Conservation (phyloP, 1,284 basidiomycete species). For the Cutaneotrichosporon dermatis region DNA sequence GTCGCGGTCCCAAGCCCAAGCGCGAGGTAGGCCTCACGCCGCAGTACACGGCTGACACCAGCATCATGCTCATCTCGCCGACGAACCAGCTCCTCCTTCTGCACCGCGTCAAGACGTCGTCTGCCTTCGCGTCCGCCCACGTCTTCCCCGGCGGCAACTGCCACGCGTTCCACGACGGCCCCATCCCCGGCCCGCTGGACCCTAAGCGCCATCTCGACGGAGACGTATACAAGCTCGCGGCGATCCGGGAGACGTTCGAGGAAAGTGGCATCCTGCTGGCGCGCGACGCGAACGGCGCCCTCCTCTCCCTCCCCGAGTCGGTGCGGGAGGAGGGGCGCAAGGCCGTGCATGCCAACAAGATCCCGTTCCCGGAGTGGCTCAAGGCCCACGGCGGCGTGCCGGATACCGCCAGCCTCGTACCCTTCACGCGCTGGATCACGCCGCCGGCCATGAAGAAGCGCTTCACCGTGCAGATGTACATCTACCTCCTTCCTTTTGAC, state of each 20-base stretch:
- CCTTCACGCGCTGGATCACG: conserved; percentile 22
- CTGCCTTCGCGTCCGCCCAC: conserved; percentile 54
- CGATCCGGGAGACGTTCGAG: conserved; percentile 22
- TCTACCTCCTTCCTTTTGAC: conserved; percentile 14
- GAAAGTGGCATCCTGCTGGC: conserved; percentile 20
- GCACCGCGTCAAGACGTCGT: conserved; percentile 45
- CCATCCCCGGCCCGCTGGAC: conserved; percentile 4
- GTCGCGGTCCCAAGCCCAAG: neutral
- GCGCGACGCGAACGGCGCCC: neutral
- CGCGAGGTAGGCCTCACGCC: neutral
- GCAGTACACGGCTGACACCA: neutral
- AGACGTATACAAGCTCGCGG: conserved; percentile 13
- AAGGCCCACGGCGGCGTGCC: conserved; percentile 11
- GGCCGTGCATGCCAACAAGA: conserved; percentile 14
- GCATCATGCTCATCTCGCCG: conserved; percentile 37
- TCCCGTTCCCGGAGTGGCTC: conserved; percentile 15
- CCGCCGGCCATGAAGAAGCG: conserved; percentile 9
- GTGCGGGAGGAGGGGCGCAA: conserved; percentile 11
- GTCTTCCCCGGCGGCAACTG: conserved; percentile 49
- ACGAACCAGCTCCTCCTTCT: conserved; percentile 38
- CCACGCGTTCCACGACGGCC: conserved; percentile 41
- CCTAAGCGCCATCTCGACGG: conserved; percentile 12
- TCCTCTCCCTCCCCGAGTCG: conserved; percentile 3
- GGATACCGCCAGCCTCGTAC: conserved; percentile 10
- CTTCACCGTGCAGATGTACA: conserved; percentile 21